Evolutionary conservation across 768 basidiomycete species (phyloP), one percentile per base, ranked within the genome.

Genomic region (Phlegmacium glaucopus): DNA sequence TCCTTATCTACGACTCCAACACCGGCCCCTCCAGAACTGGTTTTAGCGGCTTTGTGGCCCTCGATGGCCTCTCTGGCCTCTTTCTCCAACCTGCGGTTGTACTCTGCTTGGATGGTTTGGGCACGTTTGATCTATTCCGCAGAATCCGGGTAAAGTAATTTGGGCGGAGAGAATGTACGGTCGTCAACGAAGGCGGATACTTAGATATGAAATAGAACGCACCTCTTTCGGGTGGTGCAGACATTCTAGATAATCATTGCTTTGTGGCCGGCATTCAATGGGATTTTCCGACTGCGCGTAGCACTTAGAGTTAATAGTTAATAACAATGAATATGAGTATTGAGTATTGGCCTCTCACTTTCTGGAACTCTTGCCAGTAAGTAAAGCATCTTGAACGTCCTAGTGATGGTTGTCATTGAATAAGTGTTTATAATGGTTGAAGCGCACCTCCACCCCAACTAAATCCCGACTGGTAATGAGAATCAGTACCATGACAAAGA

Each of bases 201-300:
- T 22, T 9, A 37, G 27, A 13, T 17, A 22, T 26, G 30, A n/a
- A 13, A 27, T 30, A 29, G 44, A 39, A 57, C 80, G 60, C 53
- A 92, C 94, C 82, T 93, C 91, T 68, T 94, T 87, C 22, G 79
- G 82, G 61, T 85, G 82, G 64, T 95, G 93, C 48, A 97, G 69
- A 65, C 94, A 96, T 64, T 94, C 92, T 46, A 94, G 61, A 69
- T 97, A 97, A 66, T 95, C 94, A 52, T 87, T 87, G 42, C 79
- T 80, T 51, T 81, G 83, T 12, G 76, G 67, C 12, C 74, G 72
- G 66, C 94, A 97, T 58, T 87, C 73, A 41, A 67, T 66, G 0
- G 94, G 93, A 39, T 72, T 72, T 58, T 93, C 88, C 32, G 92
- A 79, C 48, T 79, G 74, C 5, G 87, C 85, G 62, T 94, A 96